Evolutionary conservation across 2,329 filamentous ascomycete species (phyloP).

Genomic region (Sclerotinia minor): DNA sequence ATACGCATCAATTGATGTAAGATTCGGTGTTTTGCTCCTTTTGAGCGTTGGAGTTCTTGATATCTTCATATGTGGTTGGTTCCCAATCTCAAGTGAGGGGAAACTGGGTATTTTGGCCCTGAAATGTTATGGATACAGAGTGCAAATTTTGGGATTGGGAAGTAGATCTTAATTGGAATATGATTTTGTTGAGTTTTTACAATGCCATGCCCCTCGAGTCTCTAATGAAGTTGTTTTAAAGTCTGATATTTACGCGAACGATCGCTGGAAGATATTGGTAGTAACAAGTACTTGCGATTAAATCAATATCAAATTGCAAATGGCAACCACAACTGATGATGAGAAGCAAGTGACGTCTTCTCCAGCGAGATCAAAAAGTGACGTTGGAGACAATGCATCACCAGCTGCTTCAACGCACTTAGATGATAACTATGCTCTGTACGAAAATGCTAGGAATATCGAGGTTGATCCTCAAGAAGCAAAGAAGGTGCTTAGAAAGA

Average conservation of each 20-base stretch:
- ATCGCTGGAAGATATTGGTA: neutral
- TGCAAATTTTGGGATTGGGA: neutral
- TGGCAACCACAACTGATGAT: slow-evolving; percentile 26
- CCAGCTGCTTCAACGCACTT: slow-evolving; percentile 33
- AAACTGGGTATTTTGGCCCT: slow-evolving; percentile 5
- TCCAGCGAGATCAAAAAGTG: slow-evolving; percentile 11
- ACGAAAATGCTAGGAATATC: slow-evolving; percentile 39
- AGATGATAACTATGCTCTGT: slow-evolving; percentile 45
- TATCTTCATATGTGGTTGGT: slow-evolving; percentile 9
- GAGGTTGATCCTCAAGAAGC: slow-evolving; percentile 36
- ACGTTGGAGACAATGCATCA: slow-evolving; percentile 23
- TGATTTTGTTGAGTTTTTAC: neutral
- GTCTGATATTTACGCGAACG: neutral
- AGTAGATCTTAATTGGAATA: neutral
- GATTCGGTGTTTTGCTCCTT: slow-evolving; percentile 6
- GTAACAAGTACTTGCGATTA: neutral
- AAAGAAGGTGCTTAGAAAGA: slow-evolving; percentile 52
- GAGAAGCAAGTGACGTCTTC: slow-evolving; percentile 28
- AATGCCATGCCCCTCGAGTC: neutral
- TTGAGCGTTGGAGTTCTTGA: neutral
- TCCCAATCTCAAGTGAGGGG: slow-evolving; percentile 10
- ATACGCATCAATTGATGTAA: neutral
- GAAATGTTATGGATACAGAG: neutral
- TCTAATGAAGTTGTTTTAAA: neutral
- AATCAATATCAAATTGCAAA: neutral